A percentile compares a stretch with the other conserved stretches of the same genome.
phyloP scores from a whole-genome alignment of 805 yeast genomes.

The Metschnikowia aberdeeniae region DNA sequence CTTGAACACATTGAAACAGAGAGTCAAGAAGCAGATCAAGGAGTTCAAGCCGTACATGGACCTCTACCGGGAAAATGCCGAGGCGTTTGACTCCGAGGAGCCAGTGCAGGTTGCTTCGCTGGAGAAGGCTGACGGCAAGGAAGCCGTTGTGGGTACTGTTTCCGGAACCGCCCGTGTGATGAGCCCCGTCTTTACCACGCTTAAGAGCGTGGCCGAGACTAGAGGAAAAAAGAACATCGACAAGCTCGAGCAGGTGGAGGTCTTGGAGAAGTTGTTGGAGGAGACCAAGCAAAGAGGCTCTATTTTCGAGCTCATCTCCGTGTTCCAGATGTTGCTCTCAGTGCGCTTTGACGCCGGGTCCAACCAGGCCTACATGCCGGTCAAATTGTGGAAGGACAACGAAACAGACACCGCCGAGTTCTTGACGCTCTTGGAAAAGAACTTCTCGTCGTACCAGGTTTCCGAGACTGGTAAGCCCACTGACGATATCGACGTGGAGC shows the following conservation, averaged over 20 bases:
- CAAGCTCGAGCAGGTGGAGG: constrained; percentile 67
- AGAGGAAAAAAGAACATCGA: constrained; percentile 96
- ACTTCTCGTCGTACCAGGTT: constrained; percentile 57
- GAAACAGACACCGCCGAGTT: constrained; percentile 58
- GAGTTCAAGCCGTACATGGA: constrained; percentile 61
- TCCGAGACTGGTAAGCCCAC: constrained; percentile 67
- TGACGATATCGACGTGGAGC: constrained; percentile 72
- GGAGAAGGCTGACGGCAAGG: constrained; percentile 24
- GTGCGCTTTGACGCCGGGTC: constrained; percentile 79
- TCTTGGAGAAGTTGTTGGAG: constrained; percentile 59
- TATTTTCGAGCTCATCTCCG: constrained; percentile 73
- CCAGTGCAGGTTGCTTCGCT: constrained; percentile 36
- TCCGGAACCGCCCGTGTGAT: constrained; percentile 38
- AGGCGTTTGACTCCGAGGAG: constrained; percentile 59
- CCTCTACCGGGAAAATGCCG: constrained; percentile 65
- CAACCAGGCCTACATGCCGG: constrained; percentile 66
- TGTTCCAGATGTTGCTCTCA: constrained; percentile 79
- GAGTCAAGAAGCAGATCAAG: constrained; percentile 74
- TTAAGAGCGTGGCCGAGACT: constrained; percentile 74
- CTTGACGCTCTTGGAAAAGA: constrained; percentile 64
- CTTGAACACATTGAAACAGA: constrained; percentile 81
- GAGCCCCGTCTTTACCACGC: constrained; percentile 60
- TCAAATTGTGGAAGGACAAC: constrained; percentile 74
- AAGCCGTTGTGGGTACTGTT: constrained; percentile 29
- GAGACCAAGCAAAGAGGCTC: constrained; percentile 22